Evolutionary conservation across 805 yeast genomes (phyloP), one percentile per base, ranked within the genome.

Genomic region (Ogataea pignaliae): DNA sequence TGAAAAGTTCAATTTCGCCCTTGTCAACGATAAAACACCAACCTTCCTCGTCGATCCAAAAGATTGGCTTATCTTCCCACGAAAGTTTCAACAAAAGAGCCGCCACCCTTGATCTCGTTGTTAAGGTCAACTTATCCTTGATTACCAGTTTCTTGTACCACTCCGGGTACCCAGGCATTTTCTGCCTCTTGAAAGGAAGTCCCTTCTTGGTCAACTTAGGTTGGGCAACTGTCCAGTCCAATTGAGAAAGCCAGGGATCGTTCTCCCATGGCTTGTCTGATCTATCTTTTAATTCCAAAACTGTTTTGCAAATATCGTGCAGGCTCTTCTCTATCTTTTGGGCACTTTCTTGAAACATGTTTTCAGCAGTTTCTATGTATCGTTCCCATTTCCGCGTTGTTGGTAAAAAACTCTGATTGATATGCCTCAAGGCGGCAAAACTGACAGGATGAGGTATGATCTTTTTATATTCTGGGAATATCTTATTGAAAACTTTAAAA

Each of bases 371-470:
- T 6, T 72, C 63, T n/a, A 90, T 65, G 56, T 88, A 93, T 2
- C 73, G 60, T 12, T 79, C 70, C 99, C 99, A 93, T 12, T 74
- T 63, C 16, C 59, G 61, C 14, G 85, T 78, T 0, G 95, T 83
- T 1, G 99, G 96, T 34, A 95, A 65, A 39, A 90, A 78, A 37
- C 86, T 76, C 16, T 83, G 73, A 10, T 89, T 81, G 56, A 93
- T 69, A 44, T 79, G 83, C 51, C 84, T 72, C 37, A 93, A 67
- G 2, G 96, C 97, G 1, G 93, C 90, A 67, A 90, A 85, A 13
- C 95, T 86, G 2, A 91, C 95, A 0, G 99, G 97, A 63, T 93
- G 99, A 0, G 99, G 96, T 36, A 90, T 80, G 40, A 79, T 75
- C 29, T 69, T 55, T 26, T 76, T 61, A 56, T 87, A 93, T 31